A percentile compares a stretch with the other conserved stretches of the same genome.
Evolutionary conservation across 2,329 filamentous ascomycete genomes (phyloP).

Genomic region (Reticulascus tulasneorum): DNA sequence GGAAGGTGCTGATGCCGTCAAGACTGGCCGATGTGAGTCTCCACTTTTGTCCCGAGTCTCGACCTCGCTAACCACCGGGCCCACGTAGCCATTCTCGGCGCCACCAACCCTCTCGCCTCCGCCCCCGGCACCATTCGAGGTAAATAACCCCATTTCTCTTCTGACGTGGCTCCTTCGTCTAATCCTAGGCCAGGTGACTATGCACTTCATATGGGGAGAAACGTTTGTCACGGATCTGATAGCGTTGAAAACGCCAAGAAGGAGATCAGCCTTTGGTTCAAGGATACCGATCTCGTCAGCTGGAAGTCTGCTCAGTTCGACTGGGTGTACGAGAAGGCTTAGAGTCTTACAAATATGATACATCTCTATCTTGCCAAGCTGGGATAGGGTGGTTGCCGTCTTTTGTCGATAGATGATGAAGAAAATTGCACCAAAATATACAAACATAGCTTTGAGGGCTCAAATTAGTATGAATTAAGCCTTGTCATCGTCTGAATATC

Average conservation of each 20-base stretch:
- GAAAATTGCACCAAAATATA: slow-evolving; percentile 12
- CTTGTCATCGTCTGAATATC: slow-evolving; percentile 23
- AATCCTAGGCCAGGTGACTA: too few species aligned
- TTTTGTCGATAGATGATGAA: slow-evolving; percentile 8
- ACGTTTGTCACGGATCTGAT: slow-evolving; percentile 99
- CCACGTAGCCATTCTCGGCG: slow-evolving; percentile 76
- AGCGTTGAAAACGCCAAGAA: slow-evolving; percentile 98
- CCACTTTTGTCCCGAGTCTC: neutral
- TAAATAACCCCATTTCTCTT: too few species aligned
- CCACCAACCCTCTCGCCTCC: slow-evolving; percentile 96
- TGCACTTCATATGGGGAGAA: slow-evolving; percentile 80
- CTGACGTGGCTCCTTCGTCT: too few species aligned
- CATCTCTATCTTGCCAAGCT: neutral
- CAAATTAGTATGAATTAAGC: slow-evolving; percentile 1
- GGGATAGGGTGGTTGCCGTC: slow-evolving; percentile 3
- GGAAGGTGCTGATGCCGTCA: slow-evolving; percentile 98
- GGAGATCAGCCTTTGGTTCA: slow-evolving; percentile 99
- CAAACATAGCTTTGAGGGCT: slow-evolving; percentile 8
- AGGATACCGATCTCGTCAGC: slow-evolving; percentile 74
- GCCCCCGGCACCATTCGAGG: slow-evolving; percentile 97
- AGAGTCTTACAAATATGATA: slow-evolving; percentile 21
- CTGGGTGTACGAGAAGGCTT: slow-evolving; percentile 96
- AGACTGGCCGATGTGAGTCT: slow-evolving; percentile 84
- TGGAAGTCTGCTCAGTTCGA: slow-evolving; percentile 82
- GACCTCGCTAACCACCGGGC: slow-evolving; percentile 9